Conservation (phyloP, 2,329 filamentous ascomycete species). For the Penicillium expansum region DNA sequence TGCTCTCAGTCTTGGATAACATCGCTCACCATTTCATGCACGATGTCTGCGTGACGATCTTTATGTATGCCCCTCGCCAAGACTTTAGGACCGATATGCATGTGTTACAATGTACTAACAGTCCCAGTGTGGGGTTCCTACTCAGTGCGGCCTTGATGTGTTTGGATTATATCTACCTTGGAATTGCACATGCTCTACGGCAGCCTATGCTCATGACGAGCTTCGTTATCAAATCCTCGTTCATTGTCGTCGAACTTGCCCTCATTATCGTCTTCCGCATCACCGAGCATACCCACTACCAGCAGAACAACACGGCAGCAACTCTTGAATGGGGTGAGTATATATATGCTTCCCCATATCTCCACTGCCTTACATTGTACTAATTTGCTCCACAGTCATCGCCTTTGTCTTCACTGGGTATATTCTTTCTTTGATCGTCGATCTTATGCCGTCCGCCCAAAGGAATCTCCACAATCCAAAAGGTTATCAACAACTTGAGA, state of each 20-base stretch:
- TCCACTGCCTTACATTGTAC: neutral
- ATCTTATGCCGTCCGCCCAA: constrained; percentile 13
- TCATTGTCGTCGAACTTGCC: constrained; percentile 17
- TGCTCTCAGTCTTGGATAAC: constrained; percentile 19
- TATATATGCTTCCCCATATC: neutral
- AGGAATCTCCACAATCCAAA: constrained; percentile 8
- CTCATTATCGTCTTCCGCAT: constrained; percentile 20
- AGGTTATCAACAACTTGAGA: constrained; percentile 18
- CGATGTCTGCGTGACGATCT: constrained; percentile 19
- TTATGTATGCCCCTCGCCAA: constrained; percentile 13
- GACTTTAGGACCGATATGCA: neutral
- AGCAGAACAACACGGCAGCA: constrained; percentile 16
- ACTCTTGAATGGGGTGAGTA: constrained; percentile 19
- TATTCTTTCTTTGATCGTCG: constrained; percentile 19
- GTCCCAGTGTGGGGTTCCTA: constrained; percentile 13
- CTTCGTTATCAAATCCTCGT: constrained; percentile 18
- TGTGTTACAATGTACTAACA: constrained; percentile 2
- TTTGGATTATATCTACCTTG: constrained; percentile 19
- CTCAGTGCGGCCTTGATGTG: constrained; percentile 18
- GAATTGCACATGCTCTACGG: constrained; percentile 9
- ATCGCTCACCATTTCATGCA: constrained; percentile 16
- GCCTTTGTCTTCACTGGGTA: constrained; percentile 21
- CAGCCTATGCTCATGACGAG: constrained; percentile 18
- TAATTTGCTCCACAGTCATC: constrained; percentile 12
- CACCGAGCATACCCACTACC: constrained; percentile 11